These are phyloP conservation scores for Rhodotorula sp. DNA, from an alignment of 1,284 basidiomycete genomes.

Conservation along the genomic window DNA sequence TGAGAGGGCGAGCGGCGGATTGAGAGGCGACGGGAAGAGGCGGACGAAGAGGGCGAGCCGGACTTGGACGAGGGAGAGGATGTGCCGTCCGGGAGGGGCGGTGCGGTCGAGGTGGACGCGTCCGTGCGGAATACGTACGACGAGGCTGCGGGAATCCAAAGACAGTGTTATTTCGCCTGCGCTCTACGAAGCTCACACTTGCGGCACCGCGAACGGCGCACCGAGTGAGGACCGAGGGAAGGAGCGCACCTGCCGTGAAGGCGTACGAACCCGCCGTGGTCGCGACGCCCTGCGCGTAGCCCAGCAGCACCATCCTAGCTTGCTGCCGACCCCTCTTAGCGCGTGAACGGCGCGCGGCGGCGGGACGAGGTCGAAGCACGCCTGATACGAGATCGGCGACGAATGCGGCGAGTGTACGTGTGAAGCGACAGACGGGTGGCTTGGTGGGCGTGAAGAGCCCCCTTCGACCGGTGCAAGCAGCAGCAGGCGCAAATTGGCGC, in stretches of 20 bases:
- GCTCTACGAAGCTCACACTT: no score
- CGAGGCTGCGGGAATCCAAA: constrained; percentile 2
- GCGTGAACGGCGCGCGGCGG: neutral
- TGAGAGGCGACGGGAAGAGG: constrained; percentile 9
- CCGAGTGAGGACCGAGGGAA: neutral
- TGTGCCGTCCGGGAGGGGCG: neutral
- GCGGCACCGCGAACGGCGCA: no score
- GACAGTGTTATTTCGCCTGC: no score
- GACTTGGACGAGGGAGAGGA: neutral
- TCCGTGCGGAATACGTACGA: constrained; percentile 17
- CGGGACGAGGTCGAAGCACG: no score
- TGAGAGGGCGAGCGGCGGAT: constrained; percentile 6
- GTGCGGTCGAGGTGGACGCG: neutral
- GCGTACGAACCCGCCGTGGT: constrained; percentile 14
- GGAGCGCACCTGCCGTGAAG: constrained; percentile 23
- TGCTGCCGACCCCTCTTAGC: neutral
- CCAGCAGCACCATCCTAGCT: constrained; percentile 18
- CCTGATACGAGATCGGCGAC: neutral
- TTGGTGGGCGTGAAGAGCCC: no score
- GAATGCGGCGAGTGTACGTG: neutral
- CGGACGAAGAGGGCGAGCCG: neutral
- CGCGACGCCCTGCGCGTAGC: constrained; percentile 18
- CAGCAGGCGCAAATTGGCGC: no score
- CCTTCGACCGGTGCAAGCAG: no score
- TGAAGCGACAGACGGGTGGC: neutral